Evolutionary conservation across 495 filamentous ascomycete species (phyloP), one percentile per base, ranked within the genome.

Genomic region (Penicillium daleae): DNA sequence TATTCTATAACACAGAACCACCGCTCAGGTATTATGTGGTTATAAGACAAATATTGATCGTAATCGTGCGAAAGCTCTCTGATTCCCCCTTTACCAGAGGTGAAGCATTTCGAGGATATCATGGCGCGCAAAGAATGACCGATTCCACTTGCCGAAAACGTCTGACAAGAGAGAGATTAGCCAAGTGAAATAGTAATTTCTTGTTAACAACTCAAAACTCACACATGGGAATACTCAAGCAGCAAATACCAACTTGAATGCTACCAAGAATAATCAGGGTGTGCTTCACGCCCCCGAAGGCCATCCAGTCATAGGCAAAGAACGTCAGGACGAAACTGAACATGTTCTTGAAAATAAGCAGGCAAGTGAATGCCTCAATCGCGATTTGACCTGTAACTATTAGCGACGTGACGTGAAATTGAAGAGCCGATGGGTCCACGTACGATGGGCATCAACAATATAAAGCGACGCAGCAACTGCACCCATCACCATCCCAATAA

Each of bases 281-380:
- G 12, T 80, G 80, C 62, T 80, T 82, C 29, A 89, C 82, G 0
- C 86, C 85, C 15, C 74, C 74, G 44, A 71, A 67, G 26, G 88
- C 75, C 10, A 97, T 75, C 93, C 93, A 97, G 31, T 92, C 76
- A 65, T 90, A 96, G 4, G 91, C 92, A 60, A 83, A 86, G 60
- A 86, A 93, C 0, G 93, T 97, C 37, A 97, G 78, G 6, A 85
- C 89, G 65, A 96, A 97, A 67, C 87, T 90, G 79, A 97, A 95
- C 59, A 97, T 81, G 65, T 97, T 97, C 76, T 92, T 97, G 83
- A 97, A 97, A 24, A 97, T 85, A 54, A 97, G 80, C 66, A 96
- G 81, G 76, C 90, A 91, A 0, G 93, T 97, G 72, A 97, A 97
- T 4, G 89, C 91, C 78, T 97, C 93, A 49, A 97, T 87, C 2